Percentiles rank a stretch among this genome's conserved stretches.
These are phyloP conservation scores for Paecilomyces variotii DNA, from an alignment of 2,329 filamentous ascomycete genomes.

Conservation along the genomic window DNA sequence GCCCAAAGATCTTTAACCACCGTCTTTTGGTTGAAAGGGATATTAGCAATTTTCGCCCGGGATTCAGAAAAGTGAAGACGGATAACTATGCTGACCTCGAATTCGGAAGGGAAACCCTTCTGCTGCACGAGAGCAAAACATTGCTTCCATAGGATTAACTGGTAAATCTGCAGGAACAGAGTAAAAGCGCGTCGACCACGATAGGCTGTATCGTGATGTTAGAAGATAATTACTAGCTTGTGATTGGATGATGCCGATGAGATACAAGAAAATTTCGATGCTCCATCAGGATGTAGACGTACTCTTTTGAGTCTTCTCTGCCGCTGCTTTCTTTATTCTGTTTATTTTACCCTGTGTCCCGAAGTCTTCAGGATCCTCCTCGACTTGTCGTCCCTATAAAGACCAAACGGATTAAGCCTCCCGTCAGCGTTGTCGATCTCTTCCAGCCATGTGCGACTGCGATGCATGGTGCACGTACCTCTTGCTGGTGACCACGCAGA, in stretches of 20 bases:
- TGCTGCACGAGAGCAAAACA: constrained; percentile 61
- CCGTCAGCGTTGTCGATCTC: not conserved
- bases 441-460: not conserved
- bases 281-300: constrained; percentile 12
- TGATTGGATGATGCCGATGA: not conserved
- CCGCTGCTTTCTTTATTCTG: constrained; percentile 46
- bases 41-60: constrained; percentile 1
- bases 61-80: not conserved
- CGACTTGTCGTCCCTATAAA: constrained; percentile 35
- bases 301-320: constrained; percentile 46
- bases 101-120: constrained; percentile 59
- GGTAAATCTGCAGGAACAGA: constrained; percentile 75
- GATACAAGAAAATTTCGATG: constrained; percentile 3
- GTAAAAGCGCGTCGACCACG: constrained; percentile 62
- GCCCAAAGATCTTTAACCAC: constrained; percentile 81
- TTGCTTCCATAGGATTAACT: constrained; percentile 78
- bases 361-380: constrained; percentile 61
- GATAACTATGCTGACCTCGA: constrained; percentile 50
- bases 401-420: not conserved
- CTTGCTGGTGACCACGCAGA: constrained; percentile 69
- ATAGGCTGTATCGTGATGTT: constrained; percentile 41
- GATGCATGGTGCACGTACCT: constrained; percentile 42
- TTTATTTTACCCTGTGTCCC: constrained; percentile 53
- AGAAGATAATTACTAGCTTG: not conserved
- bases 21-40: constrained; percentile 23